Evolutionary conservation across 164 flowering plant species (phyloP).

Genomic region (Warburgia ugandensis): DNA sequence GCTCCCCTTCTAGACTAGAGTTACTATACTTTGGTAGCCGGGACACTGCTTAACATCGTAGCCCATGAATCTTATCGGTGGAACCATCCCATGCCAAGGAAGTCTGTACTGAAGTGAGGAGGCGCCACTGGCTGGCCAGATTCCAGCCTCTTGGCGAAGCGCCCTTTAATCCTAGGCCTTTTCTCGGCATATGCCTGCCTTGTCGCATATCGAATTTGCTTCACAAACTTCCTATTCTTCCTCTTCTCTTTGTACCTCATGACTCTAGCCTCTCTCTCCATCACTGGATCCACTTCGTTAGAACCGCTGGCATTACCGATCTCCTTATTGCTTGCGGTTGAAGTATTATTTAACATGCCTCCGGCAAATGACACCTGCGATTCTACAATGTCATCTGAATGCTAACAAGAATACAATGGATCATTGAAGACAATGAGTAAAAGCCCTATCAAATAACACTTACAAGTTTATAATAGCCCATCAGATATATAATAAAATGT

Average conservation of each 20-base stretch:
- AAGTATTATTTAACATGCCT: not conserved
- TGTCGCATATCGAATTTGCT: conserved; percentile 26
- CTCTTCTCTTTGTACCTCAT: conserved; percentile 29
- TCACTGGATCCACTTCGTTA: not conserved
- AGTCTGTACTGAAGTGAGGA: not conserved
- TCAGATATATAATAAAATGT: too few species aligned
- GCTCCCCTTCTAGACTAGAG: too few species aligned
- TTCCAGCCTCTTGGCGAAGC: conserved; percentile 20
- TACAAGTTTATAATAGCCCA: too few species aligned
- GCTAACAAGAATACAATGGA: too few species aligned
- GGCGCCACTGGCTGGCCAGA: not conserved
- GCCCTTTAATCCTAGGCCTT: conserved; percentile 25
- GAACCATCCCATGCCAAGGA: not conserved
- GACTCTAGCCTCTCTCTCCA: conserved; percentile 26
- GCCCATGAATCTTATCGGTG: too few species aligned
- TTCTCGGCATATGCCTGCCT: conserved; percentile 28
- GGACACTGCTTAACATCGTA: too few species aligned
- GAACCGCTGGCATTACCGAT: not conserved
- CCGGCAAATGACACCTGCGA: not conserved
- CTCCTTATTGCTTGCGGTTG: not conserved
- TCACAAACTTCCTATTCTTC: conserved; percentile 24
- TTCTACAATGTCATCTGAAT: too few species aligned
- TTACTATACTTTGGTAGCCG: too few species aligned
- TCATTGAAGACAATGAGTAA: too few species aligned
- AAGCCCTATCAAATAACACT: too few species aligned